Evolutionary conservation across 768 basidiomycete genomes (phyloP).

Genomic region (Paxillus rubicundulus): DNA sequence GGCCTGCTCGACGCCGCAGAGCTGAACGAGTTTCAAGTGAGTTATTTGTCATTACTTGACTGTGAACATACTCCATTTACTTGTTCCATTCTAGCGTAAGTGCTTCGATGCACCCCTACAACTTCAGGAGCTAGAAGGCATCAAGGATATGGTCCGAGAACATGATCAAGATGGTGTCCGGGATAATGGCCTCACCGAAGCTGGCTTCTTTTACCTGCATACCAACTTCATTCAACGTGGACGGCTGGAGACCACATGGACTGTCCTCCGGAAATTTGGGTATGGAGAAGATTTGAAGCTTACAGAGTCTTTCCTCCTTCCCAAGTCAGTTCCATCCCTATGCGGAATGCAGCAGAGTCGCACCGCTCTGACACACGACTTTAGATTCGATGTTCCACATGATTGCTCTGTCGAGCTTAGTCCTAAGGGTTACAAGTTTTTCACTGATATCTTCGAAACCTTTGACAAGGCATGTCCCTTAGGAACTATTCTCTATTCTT

Average conservation of each 20-base stretch:
- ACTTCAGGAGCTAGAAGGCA: slow-evolving; percentile 92
- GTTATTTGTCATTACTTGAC: not conserved
- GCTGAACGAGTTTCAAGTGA: slow-evolving; percentile 94
- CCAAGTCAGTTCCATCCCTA: slow-evolving; percentile 59
- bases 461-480: slow-evolving; percentile 73
- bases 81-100: slow-evolving; percentile 59
- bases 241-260: slow-evolving; percentile 96
- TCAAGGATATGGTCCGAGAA: slow-evolving; percentile 85
- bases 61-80: not conserved
- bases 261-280: slow-evolving; percentile 89
- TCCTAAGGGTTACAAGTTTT: slow-evolving; percentile 93
- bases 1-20: slow-evolving; percentile 87
- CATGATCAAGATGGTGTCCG: slow-evolving; percentile 74
- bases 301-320: slow-evolving; percentile 82
- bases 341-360: not conserved
- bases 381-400: slow-evolving; percentile 86
- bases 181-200: slow-evolving; percentile 82
- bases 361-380: slow-evolving; percentile 12
- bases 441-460: slow-evolving; percentile 93
- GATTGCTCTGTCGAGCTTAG: slow-evolving; percentile 96
- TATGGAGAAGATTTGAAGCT: slow-evolving; percentile 93
- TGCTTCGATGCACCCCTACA: slow-evolving; percentile 95
- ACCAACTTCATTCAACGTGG: slow-evolving; percentile 97
- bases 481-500: not conserved
- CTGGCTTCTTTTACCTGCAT: slow-evolving; percentile 91